These are phyloP conservation scores for Ganoderma sinense DNA, from an alignment of 1,284 basidiomycete species.

Conservation along the genomic window DNA sequence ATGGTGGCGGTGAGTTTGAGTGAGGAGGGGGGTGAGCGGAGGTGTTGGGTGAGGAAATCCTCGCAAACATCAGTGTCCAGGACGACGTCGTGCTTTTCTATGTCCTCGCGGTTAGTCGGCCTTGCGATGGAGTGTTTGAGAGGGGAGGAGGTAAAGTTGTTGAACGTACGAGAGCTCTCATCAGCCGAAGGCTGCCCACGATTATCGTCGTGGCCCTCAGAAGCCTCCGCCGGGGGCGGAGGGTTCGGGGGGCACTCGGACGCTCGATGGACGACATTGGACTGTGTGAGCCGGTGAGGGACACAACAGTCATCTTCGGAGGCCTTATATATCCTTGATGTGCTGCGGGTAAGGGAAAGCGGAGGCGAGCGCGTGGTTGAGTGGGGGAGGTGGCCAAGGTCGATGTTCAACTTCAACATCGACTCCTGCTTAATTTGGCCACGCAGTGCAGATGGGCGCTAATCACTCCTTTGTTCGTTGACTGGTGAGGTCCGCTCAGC, in stretches of 20 bases:
- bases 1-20: neutral
- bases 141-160: neutral
- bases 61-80: neutral
- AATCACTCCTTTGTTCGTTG: too few species aligned
- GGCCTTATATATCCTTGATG: slow-evolving; percentile 20
- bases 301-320: slow-evolving; percentile 10
- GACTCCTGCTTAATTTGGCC: too few species aligned
- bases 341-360: slow-evolving; percentile 63
- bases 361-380: too few species aligned
- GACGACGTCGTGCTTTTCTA: neutral
- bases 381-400: too few species aligned
- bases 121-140: neutral
- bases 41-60: neutral
- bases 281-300: slow-evolving; percentile 17
- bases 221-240: neutral
- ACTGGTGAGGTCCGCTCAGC: too few species aligned
- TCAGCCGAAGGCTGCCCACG: neutral
- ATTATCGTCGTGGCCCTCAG: slow-evolving; percentile 5
- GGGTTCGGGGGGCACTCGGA: slow-evolving; percentile 11
- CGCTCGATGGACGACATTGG: slow-evolving; percentile 9
- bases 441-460: too few species aligned
- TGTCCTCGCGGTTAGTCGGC: neutral
- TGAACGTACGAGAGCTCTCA: slow-evolving; percentile 5
- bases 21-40: neutral
- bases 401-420: too few species aligned